phyloP scores from a whole-genome alignment of 139 green algal genomes.

The Asterochloris sp. region DNA sequence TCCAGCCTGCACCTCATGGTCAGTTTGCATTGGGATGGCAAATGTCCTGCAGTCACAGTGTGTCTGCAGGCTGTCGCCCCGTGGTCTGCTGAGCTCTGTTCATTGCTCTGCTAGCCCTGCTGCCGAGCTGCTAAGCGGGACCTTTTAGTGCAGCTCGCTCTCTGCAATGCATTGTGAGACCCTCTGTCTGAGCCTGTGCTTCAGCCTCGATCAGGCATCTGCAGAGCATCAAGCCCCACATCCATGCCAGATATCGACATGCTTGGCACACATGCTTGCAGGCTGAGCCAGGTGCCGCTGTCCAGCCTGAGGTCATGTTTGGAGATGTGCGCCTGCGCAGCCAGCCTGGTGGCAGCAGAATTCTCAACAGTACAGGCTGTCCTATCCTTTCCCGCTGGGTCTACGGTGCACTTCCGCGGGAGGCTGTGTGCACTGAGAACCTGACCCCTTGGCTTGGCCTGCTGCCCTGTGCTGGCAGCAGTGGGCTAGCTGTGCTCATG shows the following conservation, averaged over 20 bases:
- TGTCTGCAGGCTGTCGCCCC: no score
- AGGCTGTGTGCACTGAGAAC: conserved; percentile 89
- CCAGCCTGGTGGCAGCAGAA: neutral
- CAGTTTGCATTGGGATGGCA: conserved; percentile 16
- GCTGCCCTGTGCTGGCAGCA: conserved; percentile 71
- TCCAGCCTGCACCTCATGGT: conserved; percentile 44
- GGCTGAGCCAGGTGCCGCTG: neutral
- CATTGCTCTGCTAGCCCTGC: no score
- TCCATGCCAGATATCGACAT: no score
- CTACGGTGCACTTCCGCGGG: conserved; percentile 63
- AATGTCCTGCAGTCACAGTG: no score
- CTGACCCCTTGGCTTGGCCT: conserved; percentile 89
- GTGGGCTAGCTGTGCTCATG: conserved; percentile 58
- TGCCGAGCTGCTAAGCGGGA: no score
- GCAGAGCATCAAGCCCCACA: no score
- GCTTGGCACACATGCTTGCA: neutral
- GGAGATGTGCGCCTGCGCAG: neutral
- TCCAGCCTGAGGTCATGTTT: neutral
- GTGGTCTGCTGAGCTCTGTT: no score
- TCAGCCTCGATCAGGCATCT: no score
- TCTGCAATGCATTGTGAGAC: no score
- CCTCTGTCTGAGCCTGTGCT: no score
- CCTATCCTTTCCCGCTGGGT: conserved; percentile 16
- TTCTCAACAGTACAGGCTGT: no score
- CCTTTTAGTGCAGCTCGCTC: no score